A percentile compares a stretch with the other conserved stretches of the same genome.
phyloP scores from a whole-genome alignment of 2,329 filamentous ascomycete genomes.

The Monosporascus sp. region DNA sequence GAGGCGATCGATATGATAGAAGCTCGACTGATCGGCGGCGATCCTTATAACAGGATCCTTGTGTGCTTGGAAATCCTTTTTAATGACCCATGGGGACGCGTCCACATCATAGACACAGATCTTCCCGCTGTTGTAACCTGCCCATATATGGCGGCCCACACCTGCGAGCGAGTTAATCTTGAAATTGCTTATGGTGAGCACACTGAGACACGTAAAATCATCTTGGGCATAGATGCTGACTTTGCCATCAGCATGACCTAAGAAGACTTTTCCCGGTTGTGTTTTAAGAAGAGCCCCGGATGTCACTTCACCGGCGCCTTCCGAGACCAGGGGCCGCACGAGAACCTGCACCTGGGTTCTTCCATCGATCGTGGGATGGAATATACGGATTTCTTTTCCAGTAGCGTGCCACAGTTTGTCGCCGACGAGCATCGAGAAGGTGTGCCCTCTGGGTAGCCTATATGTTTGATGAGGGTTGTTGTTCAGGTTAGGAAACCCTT shows the following conservation, averaged over 20 bases:
- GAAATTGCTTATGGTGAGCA: constrained; percentile 85
- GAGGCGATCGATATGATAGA: constrained; percentile 77
- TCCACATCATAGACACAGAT: constrained; percentile 87
- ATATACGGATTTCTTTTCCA: constrained; percentile 83
- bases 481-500: constrained; percentile 67
- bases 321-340: constrained; percentile 62
- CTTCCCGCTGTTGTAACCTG: constrained; percentile 89
- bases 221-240: constrained; percentile 83
- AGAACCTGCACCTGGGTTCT: constrained; percentile 70
- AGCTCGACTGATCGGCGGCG: constrained; percentile 70
- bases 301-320: constrained; percentile 79
- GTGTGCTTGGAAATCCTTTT: constrained; percentile 94
- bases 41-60: constrained; percentile 76
- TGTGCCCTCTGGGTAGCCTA: constrained; percentile 74
- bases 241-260: constrained; percentile 91
- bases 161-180: constrained; percentile 87
- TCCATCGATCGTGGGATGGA: constrained; percentile 65
- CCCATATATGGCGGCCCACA: constrained; percentile 81
- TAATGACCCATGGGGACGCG: constrained; percentile 77
- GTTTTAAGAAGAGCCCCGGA: constrained; percentile 72
- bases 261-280: constrained; percentile 74
- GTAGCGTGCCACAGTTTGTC: constrained; percentile 82
- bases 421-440: constrained; percentile 82
- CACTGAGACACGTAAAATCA: constrained; percentile 70
- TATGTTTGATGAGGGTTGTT: constrained; percentile 68